phyloP scores from a whole-genome alignment of 2,329 filamentous ascomycete species.

The Diaporthe humulicola region DNA sequence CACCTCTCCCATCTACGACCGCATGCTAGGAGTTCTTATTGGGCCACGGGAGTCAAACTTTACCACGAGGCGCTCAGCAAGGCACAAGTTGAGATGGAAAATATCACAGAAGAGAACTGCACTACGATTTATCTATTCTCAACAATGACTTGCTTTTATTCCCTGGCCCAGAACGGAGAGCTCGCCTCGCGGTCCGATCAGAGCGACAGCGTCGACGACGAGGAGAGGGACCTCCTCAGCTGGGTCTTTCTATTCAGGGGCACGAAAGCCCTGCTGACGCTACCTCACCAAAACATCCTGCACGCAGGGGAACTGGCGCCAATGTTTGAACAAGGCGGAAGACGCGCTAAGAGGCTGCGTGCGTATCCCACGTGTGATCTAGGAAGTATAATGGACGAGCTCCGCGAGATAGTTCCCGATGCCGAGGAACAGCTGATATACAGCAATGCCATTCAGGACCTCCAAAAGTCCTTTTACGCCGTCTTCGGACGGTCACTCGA shows the following conservation, averaged over 20 bases:
- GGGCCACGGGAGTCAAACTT: background rate
- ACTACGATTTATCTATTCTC: background rate
- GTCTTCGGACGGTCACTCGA: background rate
- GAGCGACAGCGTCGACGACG: background rate
- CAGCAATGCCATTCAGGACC: background rate
- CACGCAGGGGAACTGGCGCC: background rate
- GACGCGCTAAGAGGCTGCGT: background rate
- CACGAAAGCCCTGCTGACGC: background rate
- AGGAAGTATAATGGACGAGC: background rate
- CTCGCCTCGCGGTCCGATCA: background rate
- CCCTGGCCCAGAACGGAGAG: conserved; percentile 2
- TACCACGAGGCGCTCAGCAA: background rate
- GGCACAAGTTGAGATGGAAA: background rate
- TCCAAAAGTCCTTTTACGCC: background rate
- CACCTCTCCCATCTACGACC: background rate
- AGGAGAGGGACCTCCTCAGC: background rate
- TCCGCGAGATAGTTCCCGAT: background rate
- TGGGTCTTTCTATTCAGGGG: conserved; percentile 12
- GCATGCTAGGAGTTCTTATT: background rate
- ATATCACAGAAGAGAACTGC: background rate
- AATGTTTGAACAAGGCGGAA: background rate
- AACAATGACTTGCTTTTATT: background rate
- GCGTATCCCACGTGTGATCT: background rate
- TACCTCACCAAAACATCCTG: background rate
- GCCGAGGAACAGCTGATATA: background rate